Conservation (phyloP, 129 eudicot genomes). For the Ambrosia artemisiifolia region DNA sequence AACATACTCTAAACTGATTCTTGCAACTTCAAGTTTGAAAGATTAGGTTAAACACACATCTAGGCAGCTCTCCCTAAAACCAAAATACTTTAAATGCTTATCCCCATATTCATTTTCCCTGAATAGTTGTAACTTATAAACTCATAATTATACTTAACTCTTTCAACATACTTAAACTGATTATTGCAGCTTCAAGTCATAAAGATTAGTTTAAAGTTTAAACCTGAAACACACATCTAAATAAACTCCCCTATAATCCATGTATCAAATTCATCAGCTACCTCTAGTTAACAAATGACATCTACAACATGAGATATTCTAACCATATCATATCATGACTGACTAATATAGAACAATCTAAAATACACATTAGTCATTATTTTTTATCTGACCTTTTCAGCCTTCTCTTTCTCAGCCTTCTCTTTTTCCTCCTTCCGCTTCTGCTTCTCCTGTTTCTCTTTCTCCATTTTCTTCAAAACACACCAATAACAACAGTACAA, state of each 20-base stretch:
- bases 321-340: not conserved
- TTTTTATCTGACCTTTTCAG: slow-evolving; percentile 80
- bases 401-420: slow-evolving; percentile 67
- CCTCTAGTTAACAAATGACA: not conserved
- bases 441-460: slow-evolving; percentile 67
- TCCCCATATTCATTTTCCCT: not conserved
- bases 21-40: not conserved
- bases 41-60: not conserved
- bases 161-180: not conserved
- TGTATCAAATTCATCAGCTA: not conserved
- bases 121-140: not conserved
- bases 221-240: not conserved
- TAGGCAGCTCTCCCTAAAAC: no score
- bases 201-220: not conserved
- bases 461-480: slow-evolving; percentile 64
- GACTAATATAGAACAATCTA: not conserved
- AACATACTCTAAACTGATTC: not conserved
- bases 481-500: slow-evolving; percentile 6
- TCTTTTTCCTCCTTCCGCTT: slow-evolving; percentile 65
- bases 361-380: not conserved
- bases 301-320: not conserved
- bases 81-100: no score
- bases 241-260: not conserved
- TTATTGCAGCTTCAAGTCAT: not conserved
- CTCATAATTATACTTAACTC: not conserved